Evolutionary conservation across 2,329 filamentous ascomycete species (phyloP).

Genomic region (Ophiostoma pallidulum): DNA sequence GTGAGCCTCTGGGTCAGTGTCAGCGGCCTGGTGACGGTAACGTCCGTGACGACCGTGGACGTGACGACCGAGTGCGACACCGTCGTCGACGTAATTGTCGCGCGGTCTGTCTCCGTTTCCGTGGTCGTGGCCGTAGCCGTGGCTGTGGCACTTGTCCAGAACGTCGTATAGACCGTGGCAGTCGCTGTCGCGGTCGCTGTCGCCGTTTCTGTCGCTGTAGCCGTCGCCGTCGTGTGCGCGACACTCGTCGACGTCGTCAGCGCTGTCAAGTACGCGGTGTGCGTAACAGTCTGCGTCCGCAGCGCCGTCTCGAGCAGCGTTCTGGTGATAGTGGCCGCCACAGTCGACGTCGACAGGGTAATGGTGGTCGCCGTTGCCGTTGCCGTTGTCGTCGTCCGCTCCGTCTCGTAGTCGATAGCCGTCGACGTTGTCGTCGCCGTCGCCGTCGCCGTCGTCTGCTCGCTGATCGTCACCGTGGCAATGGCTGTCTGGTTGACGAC

Average conservation of each 20-base stretch:
- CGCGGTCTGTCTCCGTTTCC: neutral
- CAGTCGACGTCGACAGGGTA: neutral
- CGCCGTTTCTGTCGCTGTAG: neutral
- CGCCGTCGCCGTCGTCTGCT: neutral
- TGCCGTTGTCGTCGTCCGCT: neutral
- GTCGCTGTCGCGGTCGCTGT: neutral
- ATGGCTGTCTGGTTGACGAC: constrained; percentile 8
- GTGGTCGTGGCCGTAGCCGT: neutral
- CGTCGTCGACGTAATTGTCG: neutral
- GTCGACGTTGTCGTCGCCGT: neutral
- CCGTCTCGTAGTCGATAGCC: too few relatives aligned
- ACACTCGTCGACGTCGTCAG: neutral
- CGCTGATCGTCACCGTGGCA: constrained; percentile 1
- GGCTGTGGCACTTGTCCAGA: neutral
- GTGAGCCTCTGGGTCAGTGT: neutral
- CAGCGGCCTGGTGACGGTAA: constrained; percentile 3
- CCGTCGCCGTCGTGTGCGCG: neutral
- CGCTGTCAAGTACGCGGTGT: neutral
- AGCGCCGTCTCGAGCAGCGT: neutral
- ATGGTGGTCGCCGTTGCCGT: too few relatives aligned
- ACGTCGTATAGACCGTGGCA: neutral
- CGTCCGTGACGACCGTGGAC: neutral
- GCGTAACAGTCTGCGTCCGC: neutral
- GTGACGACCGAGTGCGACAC: neutral
- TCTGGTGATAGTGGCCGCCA: neutral